A percentile compares a stretch with the other conserved stretches of the same genome.
Conservation (phyloP, 306 rosid species). For the Corylus avellana region DNA sequence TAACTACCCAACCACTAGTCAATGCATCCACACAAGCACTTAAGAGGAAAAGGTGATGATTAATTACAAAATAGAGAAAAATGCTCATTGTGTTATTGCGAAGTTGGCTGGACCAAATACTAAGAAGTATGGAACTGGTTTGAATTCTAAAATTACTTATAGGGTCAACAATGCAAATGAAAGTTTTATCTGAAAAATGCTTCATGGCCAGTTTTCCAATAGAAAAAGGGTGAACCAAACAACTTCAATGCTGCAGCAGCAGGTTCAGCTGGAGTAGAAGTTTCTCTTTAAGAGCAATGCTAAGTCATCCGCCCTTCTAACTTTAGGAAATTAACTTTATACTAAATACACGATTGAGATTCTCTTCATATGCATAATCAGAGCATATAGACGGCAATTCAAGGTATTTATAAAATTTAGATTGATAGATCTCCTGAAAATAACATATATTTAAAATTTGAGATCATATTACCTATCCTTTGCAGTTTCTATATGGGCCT, state of each 20-base stretch:
- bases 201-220: not conserved
- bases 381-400: not conserved
- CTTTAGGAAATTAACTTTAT: not conserved
- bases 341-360: not conserved
- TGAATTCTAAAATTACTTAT: not conserved
- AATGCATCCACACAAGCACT: not conserved
- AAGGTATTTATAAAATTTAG: not conserved
- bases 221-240: not conserved
- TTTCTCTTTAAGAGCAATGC: not conserved
- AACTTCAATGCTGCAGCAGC: not conserved
- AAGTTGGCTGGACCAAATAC: not conserved
- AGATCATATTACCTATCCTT: not conserved
- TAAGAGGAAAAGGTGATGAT: not conserved
- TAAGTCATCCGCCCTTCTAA: not conserved
- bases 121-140: not conserved
- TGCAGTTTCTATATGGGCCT: not conserved
- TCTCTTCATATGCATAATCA: not conserved
- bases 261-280: not conserved
- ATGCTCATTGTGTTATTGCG: not conserved
- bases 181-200: not conserved
- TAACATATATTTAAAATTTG: not conserved
- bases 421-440: not conserved
- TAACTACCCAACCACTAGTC: not conserved
- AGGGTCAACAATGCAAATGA: not conserved
- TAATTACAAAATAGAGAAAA: not conserved